Conservation (phyloP, 2,329 filamentous ascomycete genomes). For the Phoma sp. region DNA sequence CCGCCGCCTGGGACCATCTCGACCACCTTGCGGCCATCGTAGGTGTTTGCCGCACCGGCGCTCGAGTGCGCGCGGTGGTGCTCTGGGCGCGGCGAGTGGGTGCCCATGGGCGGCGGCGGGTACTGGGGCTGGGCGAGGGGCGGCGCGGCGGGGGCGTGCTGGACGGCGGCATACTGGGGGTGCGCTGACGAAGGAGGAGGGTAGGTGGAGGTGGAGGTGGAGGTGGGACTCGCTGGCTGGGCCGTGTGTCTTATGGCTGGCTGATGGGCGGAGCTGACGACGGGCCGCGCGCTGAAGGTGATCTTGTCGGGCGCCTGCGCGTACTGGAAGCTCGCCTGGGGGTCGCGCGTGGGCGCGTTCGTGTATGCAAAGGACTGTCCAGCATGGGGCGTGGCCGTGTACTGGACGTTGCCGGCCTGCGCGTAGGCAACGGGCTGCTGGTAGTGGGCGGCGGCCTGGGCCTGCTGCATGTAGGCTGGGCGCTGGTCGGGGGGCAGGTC, state of each 20-base stretch:
- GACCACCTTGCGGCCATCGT: conserved; percentile 47
- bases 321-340: conserved; percentile 46
- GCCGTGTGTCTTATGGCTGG: conserved; percentile 35
- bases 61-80: conserved; percentile 35
- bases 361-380: conserved; percentile 38
- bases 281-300: conserved; percentile 51
- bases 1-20: conserved; percentile 52
- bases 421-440: conserved; percentile 26
- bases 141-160: conserved; percentile 25
- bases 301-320: conserved; percentile 50
- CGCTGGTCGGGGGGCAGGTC: conserved; percentile 54
- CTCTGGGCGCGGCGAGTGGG: conserved; percentile 33
- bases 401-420: conserved; percentile 38
- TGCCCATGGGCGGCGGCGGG: conserved; percentile 42
- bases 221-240: conserved; percentile 27
- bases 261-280: conserved; percentile 24
- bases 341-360: conserved; percentile 29
- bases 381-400: conserved; percentile 30
- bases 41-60: conserved; percentile 24
- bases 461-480: conserved; percentile 46
- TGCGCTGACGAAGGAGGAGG: conserved; percentile 21
- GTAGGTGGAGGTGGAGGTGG: conserved; percentile 7
- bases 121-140: conserved; percentile 29
- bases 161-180: conserved; percentile 34
- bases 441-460: conserved; percentile 26